Conservation (phyloP, 129 eudicot species). For the Artemisia tridentata region DNA sequence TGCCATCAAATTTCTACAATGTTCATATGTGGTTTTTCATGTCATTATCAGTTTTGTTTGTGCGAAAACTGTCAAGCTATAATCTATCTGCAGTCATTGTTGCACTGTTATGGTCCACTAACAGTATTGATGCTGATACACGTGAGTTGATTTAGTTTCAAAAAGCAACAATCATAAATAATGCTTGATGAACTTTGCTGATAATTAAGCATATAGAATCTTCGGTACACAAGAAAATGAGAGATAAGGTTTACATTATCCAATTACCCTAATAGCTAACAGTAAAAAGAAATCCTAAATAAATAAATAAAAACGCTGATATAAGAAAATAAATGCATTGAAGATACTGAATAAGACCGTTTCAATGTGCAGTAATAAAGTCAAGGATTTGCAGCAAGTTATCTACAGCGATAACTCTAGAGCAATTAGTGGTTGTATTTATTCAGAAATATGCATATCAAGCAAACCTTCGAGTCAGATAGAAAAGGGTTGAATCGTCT, state of each 20-base stretch:
- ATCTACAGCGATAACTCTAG: background rate
- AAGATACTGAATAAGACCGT: background rate
- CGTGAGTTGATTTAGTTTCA: background rate
- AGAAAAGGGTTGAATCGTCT: background rate
- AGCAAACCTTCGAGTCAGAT: background rate
- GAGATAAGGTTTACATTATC: no score
- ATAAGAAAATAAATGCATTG: background rate
- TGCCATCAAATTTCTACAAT: no score
- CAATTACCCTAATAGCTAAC: no score
- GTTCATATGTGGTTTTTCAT: background rate
- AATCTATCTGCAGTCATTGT: background rate
- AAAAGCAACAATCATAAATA: background rate
- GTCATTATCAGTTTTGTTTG: background rate
- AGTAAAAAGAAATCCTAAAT: background rate
- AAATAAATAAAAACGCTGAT: background rate
- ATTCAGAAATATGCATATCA: slow-evolving; percentile 9
- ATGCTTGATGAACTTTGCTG: background rate
- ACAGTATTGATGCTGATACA: background rate
- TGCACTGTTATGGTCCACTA: background rate
- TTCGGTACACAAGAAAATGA: no score
- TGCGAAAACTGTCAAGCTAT: background rate
- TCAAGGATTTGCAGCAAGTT: background rate
- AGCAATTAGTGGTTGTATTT: background rate
- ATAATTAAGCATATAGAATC: no score
- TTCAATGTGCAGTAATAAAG: background rate